Evolutionary conservation across 345 rosid genomes (phyloP).

Genomic region (Brassica juncea): DNA sequence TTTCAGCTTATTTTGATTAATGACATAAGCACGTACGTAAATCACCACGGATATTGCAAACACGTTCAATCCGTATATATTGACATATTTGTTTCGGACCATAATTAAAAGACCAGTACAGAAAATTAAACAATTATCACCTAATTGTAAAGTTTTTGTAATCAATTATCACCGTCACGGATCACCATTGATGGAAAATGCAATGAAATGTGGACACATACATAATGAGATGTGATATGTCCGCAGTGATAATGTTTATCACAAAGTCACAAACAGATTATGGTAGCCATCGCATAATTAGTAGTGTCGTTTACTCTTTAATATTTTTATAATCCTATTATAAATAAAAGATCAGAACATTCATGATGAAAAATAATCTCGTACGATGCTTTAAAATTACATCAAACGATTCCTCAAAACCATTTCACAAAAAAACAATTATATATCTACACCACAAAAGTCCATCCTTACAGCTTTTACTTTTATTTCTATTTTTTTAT

Average conservation of each 20-base stretch:
- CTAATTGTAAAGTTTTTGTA: not conserved
- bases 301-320: not conserved
- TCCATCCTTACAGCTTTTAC: not conserved
- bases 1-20: not conserved
- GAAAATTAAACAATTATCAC: not conserved
- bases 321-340: not conserved
- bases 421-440: not conserved
- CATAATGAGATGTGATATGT: not conserved
- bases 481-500: not conserved
- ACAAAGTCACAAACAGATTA: not conserved
- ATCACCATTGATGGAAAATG: not conserved
- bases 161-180: not conserved
- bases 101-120: not conserved
- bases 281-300: not conserved
- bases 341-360: not conserved
- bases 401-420: not conserved
- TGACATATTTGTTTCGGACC: not conserved
- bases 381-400: not conserved
- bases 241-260: not conserved
- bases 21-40: constrained; percentile 26
- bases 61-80: not conserved
- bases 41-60: constrained; percentile 7
- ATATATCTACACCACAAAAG: not conserved
- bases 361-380: not conserved
- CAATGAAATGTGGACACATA: not conserved